phyloP scores from a whole-genome alignment of 345 rosid species.

The Populus davidiana region DNA sequence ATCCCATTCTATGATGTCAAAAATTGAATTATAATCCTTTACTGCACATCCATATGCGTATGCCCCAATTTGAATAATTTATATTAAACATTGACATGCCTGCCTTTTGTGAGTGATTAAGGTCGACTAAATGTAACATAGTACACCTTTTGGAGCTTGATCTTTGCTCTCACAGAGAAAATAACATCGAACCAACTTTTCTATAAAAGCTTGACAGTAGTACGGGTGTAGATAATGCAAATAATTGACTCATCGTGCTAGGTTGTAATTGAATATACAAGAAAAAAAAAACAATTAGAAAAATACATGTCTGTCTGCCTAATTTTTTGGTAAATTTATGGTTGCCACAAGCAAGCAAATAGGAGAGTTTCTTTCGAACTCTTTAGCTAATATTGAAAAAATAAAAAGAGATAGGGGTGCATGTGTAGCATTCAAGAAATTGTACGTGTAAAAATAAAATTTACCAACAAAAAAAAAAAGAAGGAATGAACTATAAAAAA shows the following conservation, averaged over 20 bases:
- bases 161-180: background rate
- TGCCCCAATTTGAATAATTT: background rate
- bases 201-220: background rate
- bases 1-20: background rate
- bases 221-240: constrained; percentile 4
- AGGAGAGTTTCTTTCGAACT: background rate
- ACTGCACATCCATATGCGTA: background rate
- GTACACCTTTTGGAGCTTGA: background rate
- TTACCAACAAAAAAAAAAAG: no score
- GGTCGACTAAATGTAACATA: background rate
- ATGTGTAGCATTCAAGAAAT: no score
- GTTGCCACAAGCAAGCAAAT: background rate
- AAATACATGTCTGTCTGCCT: background rate
- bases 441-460: no score
- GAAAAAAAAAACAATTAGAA: background rate
- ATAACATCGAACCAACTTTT: constrained; percentile 4
- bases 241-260: background rate
- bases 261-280: background rate
- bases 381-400: no score
- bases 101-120: background rate
- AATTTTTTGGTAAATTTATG: background rate
- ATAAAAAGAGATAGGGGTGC: no score
- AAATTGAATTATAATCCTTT: background rate
- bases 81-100: background rate
- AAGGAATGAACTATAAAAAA: no score